Base-by-base conservation (phyloP, 1,284 basidiomycete species). In the Hypsizygus ulmarius region DNA sequence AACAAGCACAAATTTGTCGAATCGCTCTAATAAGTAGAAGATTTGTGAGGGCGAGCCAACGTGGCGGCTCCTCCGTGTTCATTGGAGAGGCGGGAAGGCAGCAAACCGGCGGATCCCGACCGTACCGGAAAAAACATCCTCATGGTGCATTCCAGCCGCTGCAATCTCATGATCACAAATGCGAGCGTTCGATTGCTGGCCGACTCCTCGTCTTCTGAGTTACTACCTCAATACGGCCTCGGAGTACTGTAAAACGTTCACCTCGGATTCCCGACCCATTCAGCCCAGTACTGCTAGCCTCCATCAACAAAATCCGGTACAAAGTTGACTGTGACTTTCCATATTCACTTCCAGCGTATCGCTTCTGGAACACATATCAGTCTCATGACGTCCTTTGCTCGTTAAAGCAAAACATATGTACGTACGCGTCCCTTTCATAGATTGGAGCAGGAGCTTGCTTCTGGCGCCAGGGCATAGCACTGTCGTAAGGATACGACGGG, bases 21-120 rank as follows among this genome's bases (percentile, higher is more conserved):
- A 54, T n/a, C n/a, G 47, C 35, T 42, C n/a, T n/a, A n/a, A n/a
- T n/a, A n/a, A 35, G 53, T 39, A 39, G 39, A 45, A 37, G 41
- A 47, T 37, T 34, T 19, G 39, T 39, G 44, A 15, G 48, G 54
- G 39, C 54, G 32, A 49, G 45, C 52, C 56, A 45, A 45, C 41
- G 27, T 19, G 27, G 34, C 45, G 51, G 53, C 52, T 45, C 49
- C 51, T 59, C 59, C 58, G 58, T 57, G 51, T 43, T 54, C 33
- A 46, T 42, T 61, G 58, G 58, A 55, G 43, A 47, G 38, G 49
- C 32, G 43, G 49, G 50, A 44, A 34, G 40, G 30, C 15, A 46
- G 10, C 44, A 30, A 50, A 43, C 21, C 58, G 57, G 58, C 32
- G 29, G 29, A 53, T 52, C 47, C 60, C 57, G 56, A 46, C 14